These are phyloP conservation scores for Kurtzmaniella quercitrusa DNA, from an alignment of 1,139 yeast genomes.

Conservation along the genomic window DNA sequence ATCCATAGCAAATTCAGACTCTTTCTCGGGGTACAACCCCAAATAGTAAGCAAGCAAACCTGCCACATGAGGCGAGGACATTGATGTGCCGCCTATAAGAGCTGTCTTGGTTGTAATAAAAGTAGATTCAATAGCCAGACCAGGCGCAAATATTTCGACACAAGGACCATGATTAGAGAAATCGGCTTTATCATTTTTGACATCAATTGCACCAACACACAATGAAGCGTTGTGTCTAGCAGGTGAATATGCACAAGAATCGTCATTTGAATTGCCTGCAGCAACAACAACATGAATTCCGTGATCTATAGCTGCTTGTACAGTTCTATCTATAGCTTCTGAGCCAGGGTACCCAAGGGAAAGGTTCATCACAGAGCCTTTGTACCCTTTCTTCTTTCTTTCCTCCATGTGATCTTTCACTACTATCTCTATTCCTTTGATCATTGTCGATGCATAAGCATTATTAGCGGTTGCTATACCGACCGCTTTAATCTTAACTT, in stretches of 20 bases:
- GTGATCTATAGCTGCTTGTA: slow-evolving; percentile 16
- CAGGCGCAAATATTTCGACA: slow-evolving; percentile 73
- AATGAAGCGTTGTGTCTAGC: slow-evolving; percentile 20
- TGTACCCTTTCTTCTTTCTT: slow-evolving; percentile 30
- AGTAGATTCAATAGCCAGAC: slow-evolving; percentile 73
- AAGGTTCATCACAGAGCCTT: slow-evolving; percentile 19
- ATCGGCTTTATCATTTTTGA: slow-evolving; percentile 15
- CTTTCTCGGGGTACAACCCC: slow-evolving; percentile 82
- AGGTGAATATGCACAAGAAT: slow-evolving; percentile 21
- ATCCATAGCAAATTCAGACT: slow-evolving; percentile 43
- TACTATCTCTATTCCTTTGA: not conserved
- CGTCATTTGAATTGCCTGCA: slow-evolving; percentile 20
- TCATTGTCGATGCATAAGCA: not conserved
- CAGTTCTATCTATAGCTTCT: slow-evolving; percentile 16
- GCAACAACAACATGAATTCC: slow-evolving; percentile 25
- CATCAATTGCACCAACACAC: slow-evolving; percentile 26
- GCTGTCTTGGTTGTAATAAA: slow-evolving; percentile 83
- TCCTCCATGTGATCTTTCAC: not conserved
- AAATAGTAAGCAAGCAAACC: slow-evolving; percentile 86
- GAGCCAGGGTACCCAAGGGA: slow-evolving; percentile 20
- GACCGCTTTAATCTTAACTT: slow-evolving; percentile 18
- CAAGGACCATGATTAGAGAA: slow-evolving; percentile 4
- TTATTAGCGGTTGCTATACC: not conserved
- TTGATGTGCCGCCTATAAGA: slow-evolving; percentile 92
- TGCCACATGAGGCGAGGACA: slow-evolving; percentile 97